phyloP scores from a whole-genome alignment of 371 early-diverging fungal genomes.

The Syncephalis fuscata region DNA sequence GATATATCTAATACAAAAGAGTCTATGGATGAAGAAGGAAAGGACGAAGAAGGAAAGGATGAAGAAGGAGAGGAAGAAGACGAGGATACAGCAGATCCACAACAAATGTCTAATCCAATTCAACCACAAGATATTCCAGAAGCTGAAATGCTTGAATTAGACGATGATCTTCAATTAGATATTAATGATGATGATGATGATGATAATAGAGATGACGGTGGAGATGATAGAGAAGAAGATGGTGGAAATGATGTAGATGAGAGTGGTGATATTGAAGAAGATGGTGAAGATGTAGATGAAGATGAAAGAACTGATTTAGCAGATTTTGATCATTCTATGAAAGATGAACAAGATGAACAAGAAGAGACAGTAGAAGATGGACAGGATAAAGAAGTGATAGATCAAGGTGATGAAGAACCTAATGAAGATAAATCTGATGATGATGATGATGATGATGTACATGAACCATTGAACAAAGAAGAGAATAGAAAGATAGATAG shows the following conservation, averaged over 20 bases:
- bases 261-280: slow-evolving; percentile 19
- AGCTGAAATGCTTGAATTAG: slow-evolving; percentile 20
- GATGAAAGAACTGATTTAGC: slow-evolving; percentile 13
- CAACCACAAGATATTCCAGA: slow-evolving; percentile 22
- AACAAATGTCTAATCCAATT: slow-evolving; percentile 16
- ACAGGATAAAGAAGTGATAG: slow-evolving; percentile 11
- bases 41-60: slow-evolving; percentile 24
- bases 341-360: slow-evolving; percentile 21
- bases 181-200: slow-evolving; percentile 17
- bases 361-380: slow-evolving; percentile 18
- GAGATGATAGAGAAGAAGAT: slow-evolving; percentile 19
- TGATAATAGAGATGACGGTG: slow-evolving; percentile 18
- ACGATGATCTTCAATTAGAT: slow-evolving; percentile 22
- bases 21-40: slow-evolving; percentile 26
- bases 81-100: slow-evolving; percentile 20
- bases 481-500: slow-evolving; percentile 12
- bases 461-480: slow-evolving; percentile 5
- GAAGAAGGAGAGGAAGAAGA: slow-evolving; percentile 23
- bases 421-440: slow-evolving; percentile 8
- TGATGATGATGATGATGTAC: slow-evolving; percentile 12
- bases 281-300: slow-evolving; percentile 18
- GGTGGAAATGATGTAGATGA: slow-evolving; percentile 19
- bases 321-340: slow-evolving; percentile 18
- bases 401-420: slow-evolving; percentile 3
- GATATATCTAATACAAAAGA: slow-evolving; percentile 13